A percentile compares a stretch with the other conserved stretches of the same genome.
These are phyloP conservation scores for Lepraria neglecta DNA, from an alignment of 495 filamentous ascomycete genomes.

Conservation along the genomic window DNA sequence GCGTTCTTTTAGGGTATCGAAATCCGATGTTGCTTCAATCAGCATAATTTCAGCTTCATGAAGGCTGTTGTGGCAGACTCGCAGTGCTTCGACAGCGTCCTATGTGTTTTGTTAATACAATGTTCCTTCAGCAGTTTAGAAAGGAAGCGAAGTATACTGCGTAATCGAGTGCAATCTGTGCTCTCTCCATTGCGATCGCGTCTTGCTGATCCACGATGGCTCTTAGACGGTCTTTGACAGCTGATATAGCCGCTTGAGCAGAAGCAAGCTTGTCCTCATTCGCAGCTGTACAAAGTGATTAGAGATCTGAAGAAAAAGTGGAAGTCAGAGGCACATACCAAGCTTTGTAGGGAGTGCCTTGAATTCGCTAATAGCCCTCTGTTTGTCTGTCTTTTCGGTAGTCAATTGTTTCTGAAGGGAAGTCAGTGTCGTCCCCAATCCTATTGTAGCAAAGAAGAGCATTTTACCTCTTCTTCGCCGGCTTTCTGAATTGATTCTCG, in stretches of 20 bases:
- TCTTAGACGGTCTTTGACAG: slow-evolving; percentile 38
- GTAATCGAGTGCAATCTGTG: slow-evolving; percentile 57
- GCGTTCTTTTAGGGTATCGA: slow-evolving; percentile 54
- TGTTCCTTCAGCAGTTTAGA: background rate
- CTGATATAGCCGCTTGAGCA: slow-evolving; percentile 39
- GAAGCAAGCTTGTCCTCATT: slow-evolving; percentile 47
- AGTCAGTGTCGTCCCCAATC: slow-evolving; percentile 26
- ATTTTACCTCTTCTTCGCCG: slow-evolving; percentile 39
- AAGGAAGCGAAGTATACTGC: slow-evolving; percentile 41
- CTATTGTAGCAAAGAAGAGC: background rate
- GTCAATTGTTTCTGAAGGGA: slow-evolving; percentile 40
- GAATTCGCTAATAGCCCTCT: slow-evolving; percentile 55
- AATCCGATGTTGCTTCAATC: slow-evolving; percentile 75
- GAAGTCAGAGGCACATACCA: slow-evolving; percentile 40
- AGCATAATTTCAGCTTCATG: slow-evolving; percentile 60
- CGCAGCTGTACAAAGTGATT: slow-evolving; percentile 35
- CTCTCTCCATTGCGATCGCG: slow-evolving; percentile 53
- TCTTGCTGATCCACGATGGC: slow-evolving; percentile 48
- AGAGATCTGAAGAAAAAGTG: background rate
- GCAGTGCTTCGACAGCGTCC: slow-evolving; percentile 54
- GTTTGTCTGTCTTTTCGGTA: slow-evolving; percentile 49
- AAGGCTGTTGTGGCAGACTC: slow-evolving; percentile 53
- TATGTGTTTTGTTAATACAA: slow-evolving; percentile 24
- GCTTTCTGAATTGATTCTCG: slow-evolving; percentile 19
- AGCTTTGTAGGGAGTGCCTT: slow-evolving; percentile 64